Conservation (phyloP, 257 asterid species). For the Solanum piurae region DNA sequence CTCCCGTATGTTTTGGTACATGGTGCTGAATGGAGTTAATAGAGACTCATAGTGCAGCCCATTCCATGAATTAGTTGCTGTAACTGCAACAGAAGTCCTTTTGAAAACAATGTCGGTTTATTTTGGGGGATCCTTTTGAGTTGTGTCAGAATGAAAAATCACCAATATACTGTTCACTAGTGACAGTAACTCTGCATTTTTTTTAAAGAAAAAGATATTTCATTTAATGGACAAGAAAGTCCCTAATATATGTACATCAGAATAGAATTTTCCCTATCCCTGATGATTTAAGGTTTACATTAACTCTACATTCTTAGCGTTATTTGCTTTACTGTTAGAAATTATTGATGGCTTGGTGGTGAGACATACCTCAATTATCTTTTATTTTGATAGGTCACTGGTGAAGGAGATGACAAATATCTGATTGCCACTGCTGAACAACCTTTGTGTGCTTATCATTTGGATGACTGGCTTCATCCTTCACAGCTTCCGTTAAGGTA, state of each 20-base stretch:
- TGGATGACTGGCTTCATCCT: slow-evolving; percentile 92
- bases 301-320: background rate
- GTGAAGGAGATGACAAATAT: slow-evolving; percentile 93
- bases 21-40: background rate
- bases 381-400: slow-evolving; percentile 60
- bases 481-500: slow-evolving; percentile 72
- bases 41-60: background rate
- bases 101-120: background rate
- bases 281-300: background rate
- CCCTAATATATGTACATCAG: background rate
- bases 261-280: background rate
- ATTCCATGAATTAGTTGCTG: background rate
- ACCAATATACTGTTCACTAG: background rate
- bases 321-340: background rate
- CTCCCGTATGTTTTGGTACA: background rate
- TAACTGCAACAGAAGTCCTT: background rate
- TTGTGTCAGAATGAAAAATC: background rate
- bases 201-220: background rate
- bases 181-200: background rate
- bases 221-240: background rate
- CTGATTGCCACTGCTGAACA: slow-evolving; percentile 95
- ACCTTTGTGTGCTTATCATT: slow-evolving; percentile 88
- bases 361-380: background rate
- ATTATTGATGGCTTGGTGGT: background rate
- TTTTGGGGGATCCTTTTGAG: background rate